Base-by-base conservation (phyloP, 2,329 filamentous ascomycete species). In the Fusarium verticillioides region DNA sequence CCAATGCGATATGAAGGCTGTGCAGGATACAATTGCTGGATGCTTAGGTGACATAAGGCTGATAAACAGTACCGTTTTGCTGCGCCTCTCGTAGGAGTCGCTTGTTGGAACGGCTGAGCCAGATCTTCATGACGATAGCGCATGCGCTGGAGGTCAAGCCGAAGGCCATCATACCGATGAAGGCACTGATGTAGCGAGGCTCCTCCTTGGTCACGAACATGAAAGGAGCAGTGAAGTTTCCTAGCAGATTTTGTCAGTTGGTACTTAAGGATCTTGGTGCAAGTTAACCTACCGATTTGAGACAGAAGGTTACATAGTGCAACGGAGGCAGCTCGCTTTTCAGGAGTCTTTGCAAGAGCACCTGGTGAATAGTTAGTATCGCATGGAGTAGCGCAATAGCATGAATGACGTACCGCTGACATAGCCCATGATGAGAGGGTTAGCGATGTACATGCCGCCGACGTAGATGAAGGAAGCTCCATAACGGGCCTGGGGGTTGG, bases 161-260 rank as follows among this genome's bases (percentile, higher is more conserved):
- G 4, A 67, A 60, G 6, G 64, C 63, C 64, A 67, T 67, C 64
- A 67, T 67, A 2, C 64, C 64, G 7, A 67, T 67, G 19, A 67
- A 67, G 26, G 64, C 64, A 34, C 64, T 67, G 23, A 67, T 32
- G 2, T 67, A 67, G 9, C 64, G 63, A 61, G 64, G 64, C 13
- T 67, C 64, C 9, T 67, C 64, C 10, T 61, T 67, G 4, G 53
- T 28, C 0, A 67, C 63, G 7, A 67, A 67, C 64, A 67, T 67
- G 21, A 67, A 67, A 10, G 63, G 63, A 8, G 64, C 64, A 18
- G 64, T 67, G 2, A 67, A 67, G 44, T 67, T 61, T 23, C 59
- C 49, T 61, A 21, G 4, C 12, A 8, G 9, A 15, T 0, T 1
- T 12, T 36, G 23, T 61, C 2, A 50, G 47, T 9, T 36, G 34